Evolutionary conservation across 768 basidiomycete genomes (phyloP).

Genomic region (Phanerochaete carnosa): DNA sequence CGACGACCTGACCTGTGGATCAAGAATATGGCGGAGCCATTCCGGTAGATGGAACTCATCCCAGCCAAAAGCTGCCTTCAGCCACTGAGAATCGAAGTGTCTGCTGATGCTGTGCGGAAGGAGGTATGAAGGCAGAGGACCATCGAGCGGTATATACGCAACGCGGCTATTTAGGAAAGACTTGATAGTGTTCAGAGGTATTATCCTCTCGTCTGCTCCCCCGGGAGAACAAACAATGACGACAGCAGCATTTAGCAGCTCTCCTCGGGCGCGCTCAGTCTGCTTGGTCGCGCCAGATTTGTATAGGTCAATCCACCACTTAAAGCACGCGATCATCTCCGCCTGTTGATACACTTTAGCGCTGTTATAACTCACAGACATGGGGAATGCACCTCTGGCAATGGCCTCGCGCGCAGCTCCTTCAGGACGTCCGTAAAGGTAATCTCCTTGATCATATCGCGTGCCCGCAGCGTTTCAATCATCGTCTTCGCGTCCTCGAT

Average conservation of each 20-base stretch:
- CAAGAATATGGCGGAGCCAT: slow-evolving; percentile 71
- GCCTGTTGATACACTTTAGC: background rate
- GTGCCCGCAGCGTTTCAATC: slow-evolving; percentile 55
- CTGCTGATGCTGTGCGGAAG: slow-evolving; percentile 67
- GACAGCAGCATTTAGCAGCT: slow-evolving; percentile 72
- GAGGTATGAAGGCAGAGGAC: slow-evolving; percentile 72
- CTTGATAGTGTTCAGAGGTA: slow-evolving; percentile 67
- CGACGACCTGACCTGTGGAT: slow-evolving; percentile 37
- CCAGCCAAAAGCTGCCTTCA: slow-evolving; percentile 68
- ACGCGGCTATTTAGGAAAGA: slow-evolving; percentile 68
- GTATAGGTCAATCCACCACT: slow-evolving; percentile 74
- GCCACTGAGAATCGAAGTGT: slow-evolving; percentile 46
- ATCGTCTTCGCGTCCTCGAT: slow-evolving; percentile 54
- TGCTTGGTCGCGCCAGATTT: slow-evolving; percentile 32
- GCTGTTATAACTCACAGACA: background rate
- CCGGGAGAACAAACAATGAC: slow-evolving; percentile 39
- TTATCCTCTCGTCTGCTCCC: slow-evolving; percentile 46
- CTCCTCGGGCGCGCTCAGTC: slow-evolving; percentile 44
- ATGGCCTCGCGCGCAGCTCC: slow-evolving; percentile 69
- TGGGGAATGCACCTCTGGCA: slow-evolving; percentile 40
- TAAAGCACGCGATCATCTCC: slow-evolving; percentile 75
- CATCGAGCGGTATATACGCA: slow-evolving; percentile 61
- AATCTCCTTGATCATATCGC: slow-evolving; percentile 69
- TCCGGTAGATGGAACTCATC: slow-evolving; percentile 68
- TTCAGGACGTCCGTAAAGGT: slow-evolving; percentile 79